A percentile compares a stretch with the other conserved stretches of the same genome.
Conservation (phyloP, 1,284 basidiomycete species). For the Cryptococcus sp. region DNA sequence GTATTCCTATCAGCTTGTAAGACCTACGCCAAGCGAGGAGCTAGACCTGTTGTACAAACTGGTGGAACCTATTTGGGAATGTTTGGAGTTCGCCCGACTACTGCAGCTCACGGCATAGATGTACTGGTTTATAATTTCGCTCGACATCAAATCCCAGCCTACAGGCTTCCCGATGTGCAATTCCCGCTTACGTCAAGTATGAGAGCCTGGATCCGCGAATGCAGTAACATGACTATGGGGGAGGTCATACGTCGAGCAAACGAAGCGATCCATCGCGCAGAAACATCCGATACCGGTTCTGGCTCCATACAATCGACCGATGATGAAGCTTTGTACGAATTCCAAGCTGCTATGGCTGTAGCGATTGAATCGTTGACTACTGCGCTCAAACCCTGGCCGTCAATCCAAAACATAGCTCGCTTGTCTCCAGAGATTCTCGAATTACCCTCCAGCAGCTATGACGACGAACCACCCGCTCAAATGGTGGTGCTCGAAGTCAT, state of each 20-base stretch:
- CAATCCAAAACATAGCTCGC: constrained; percentile 46
- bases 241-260: constrained; percentile 48
- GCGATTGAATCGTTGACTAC: constrained; percentile 51
- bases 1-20: constrained; percentile 50
- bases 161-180: constrained; percentile 51
- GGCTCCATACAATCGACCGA: constrained; percentile 21
- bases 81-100: constrained; percentile 51
- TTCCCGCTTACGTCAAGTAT: constrained; percentile 46
- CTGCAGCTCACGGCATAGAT: constrained; percentile 42
- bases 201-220: constrained; percentile 46
- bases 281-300: constrained; percentile 35
- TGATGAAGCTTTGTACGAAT: constrained; percentile 50
- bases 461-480: constrained; percentile 42
- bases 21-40: constrained; percentile 52
- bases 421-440: constrained; percentile 52
- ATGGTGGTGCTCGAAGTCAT: constrained; percentile 52
- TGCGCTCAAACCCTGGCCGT: constrained; percentile 50
- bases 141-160: constrained; percentile 53
- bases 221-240: constrained; percentile 48
- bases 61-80: constrained; percentile 52
- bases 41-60: constrained; percentile 51
- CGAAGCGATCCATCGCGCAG: constrained; percentile 42
- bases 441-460: constrained; percentile 44
- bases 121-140: constrained; percentile 54
- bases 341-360: constrained; percentile 51